Evolutionary conservation across 176 grass and related monocot species (phyloP).

Genomic region (Eragrostis curvula): DNA sequence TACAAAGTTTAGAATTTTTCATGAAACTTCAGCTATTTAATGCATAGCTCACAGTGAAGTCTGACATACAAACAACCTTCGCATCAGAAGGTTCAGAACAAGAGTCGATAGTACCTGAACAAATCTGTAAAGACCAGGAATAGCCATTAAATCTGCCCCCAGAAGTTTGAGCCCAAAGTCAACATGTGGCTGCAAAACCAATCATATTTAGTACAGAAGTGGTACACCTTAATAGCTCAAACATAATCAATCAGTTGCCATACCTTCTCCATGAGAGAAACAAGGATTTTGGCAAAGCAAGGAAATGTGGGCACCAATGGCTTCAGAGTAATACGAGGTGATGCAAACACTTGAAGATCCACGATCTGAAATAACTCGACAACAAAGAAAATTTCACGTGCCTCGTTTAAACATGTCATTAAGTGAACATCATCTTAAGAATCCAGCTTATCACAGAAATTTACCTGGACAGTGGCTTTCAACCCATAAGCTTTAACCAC

Average conservation of each 20-base stretch:
- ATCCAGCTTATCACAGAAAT: conserved; percentile 15
- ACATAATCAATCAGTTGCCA: conserved; percentile 1
- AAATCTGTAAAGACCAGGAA: conserved; percentile 95
- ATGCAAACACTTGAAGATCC: conserved; percentile 94
- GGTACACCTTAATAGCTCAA: conserved; percentile 8
- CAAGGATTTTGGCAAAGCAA: conserved; percentile 84
- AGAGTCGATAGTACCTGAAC: conserved; percentile 61
- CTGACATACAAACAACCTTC: conserved; percentile 21
- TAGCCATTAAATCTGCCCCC: conserved; percentile 93
- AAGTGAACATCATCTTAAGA: conserved; percentile 10
- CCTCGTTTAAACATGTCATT: conserved; percentile 18
- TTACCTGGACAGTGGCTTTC: conserved; percentile 81
- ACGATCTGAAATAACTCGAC: conserved; percentile 66
- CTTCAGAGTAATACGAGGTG: conserved; percentile 90
- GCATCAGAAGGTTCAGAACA: conserved; percentile 25
- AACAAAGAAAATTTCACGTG: conserved; percentile 21
- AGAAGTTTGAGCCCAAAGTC: conserved; percentile 97
- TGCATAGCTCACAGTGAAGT: conserved; percentile 25
- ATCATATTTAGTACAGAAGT: conserved; percentile 35
- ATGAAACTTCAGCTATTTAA: conserved; percentile 23
- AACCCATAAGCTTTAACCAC: conserved; percentile 80
- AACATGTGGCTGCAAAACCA: conserved; percentile 86
- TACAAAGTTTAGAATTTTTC: not conserved
- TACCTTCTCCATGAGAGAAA: conserved; percentile 98
- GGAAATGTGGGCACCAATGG: conserved; percentile 89